Conservation (phyloP, 495 filamentous ascomycete species). For the Xylaria palmicola region DNA sequence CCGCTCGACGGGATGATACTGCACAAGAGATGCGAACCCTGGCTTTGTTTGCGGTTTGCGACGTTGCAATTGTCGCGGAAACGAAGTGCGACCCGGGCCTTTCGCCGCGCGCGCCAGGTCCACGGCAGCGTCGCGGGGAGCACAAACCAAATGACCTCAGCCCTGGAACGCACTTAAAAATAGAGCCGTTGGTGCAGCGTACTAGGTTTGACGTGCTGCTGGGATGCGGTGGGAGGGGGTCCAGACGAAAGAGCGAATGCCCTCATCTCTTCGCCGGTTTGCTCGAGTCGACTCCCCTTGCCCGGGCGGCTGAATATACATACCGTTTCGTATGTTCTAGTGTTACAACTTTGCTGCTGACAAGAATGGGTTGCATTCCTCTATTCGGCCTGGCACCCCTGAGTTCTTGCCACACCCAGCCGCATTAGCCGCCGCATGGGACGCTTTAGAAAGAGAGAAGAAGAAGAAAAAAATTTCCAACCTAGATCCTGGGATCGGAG, state of each 20-base stretch:
- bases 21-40: neutral
- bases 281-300: neutral
- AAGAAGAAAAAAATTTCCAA: too few species aligned
- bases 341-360: neutral
- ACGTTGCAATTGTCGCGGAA: conserved; percentile 17
- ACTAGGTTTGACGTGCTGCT: conserved; percentile 11
- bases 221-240: neutral
- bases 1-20: conserved; percentile 3
- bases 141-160: neutral
- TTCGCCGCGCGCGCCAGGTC: conserved; percentile 3
- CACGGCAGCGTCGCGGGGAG: neutral
- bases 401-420: conserved; percentile 11
- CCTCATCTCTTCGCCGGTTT: conserved; percentile 3
- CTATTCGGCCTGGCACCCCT: conserved; percentile 10
- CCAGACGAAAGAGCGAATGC: neutral
- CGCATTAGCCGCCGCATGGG: conserved; percentile 11
- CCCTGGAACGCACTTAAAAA: neutral
- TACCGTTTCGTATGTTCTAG: conserved; percentile 1
- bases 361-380: neutral
- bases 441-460: conserved; percentile 4
- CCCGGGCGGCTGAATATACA: neutral
- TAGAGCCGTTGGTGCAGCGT: conserved; percentile 1
- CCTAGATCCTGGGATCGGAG: conserved; percentile 8
- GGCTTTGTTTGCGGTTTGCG: conserved; percentile 13
- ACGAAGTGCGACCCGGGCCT: conserved; percentile 8